These are phyloP conservation scores for Ceratocystis huliohia DNA, from an alignment of 2,329 filamentous ascomycete genomes.

Conservation along the genomic window DNA sequence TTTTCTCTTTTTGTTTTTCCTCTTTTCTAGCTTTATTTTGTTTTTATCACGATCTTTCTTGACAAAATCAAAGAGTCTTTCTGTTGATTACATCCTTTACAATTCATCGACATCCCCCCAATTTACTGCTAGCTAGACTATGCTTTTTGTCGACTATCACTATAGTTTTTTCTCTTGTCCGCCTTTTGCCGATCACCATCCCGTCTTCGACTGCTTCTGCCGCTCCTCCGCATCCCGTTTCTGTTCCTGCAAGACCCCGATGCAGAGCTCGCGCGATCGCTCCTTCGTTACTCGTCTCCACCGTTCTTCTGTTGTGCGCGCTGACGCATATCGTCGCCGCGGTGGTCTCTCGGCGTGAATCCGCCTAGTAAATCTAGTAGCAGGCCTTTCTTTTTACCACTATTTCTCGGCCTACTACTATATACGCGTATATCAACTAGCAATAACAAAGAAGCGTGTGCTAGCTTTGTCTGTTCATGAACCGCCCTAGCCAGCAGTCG, in stretches of 20 bases:
- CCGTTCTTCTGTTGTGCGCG: constrained; percentile 17
- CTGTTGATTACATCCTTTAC: not conserved
- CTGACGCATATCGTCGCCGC: constrained; percentile 21
- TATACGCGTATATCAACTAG: not conserved
- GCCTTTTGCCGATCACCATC: constrained; percentile 4
- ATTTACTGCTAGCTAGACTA: constrained; percentile 16
- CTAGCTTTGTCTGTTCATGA: constrained; percentile 1
- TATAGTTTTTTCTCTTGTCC: not conserved
- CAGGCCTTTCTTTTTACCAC: not conserved
- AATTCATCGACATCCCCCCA: not conserved
- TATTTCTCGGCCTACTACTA: not conserved
- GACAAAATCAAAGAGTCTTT: no score
- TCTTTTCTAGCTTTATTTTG: not conserved
- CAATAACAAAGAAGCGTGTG: not conserved
- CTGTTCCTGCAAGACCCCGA: constrained; percentile 16
- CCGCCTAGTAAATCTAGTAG: not conserved
- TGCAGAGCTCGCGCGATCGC: constrained; percentile 13
- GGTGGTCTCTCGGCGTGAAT: constrained; percentile 20
- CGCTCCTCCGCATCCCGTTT: not conserved
- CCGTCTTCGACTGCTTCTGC: constrained; percentile 12
- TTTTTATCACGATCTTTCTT: constrained; percentile 2
- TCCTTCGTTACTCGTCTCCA: constrained; percentile 7
- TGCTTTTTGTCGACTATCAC: constrained; percentile 18
- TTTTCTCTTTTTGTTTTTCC: constrained; percentile 3
- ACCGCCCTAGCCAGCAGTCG: constrained; percentile 14